A percentile compares a stretch with the other conserved stretches of the same genome.
Evolutionary conservation across 1,139 yeast genomes (phyloP).

Genomic region (Geotrichum klebahnii): DNA sequence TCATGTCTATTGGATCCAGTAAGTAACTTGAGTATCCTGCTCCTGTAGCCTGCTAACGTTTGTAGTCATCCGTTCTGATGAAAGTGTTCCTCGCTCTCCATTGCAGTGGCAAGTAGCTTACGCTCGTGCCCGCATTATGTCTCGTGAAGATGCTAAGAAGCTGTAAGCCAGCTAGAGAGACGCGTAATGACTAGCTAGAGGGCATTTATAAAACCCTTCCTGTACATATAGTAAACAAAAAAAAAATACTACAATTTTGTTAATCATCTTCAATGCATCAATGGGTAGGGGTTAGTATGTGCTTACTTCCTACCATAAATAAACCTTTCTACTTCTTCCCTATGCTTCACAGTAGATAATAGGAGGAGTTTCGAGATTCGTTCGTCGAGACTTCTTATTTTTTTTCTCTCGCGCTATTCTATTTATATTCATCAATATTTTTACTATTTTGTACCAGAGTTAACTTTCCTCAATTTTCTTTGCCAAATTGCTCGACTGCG

Average conservation of each 20-base stretch:
- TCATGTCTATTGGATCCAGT: conserved; percentile 20
- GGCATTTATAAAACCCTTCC: not conserved
- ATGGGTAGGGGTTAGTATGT: too few species aligned
- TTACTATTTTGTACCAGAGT: not conserved
- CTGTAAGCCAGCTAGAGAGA: conserved; percentile 3
- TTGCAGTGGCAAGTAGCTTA: conserved; percentile 35
- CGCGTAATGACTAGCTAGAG: not conserved
- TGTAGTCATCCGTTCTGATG: conserved; percentile 82
- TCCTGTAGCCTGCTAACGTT: not conserved
- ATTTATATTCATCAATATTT: not conserved
- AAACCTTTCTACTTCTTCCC: too few species aligned
- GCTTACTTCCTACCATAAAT: too few species aligned
- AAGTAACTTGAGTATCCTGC: too few species aligned
- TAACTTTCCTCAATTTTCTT: not conserved
- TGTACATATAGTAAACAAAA: conserved; percentile 1
- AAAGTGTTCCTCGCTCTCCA: conserved; percentile 30
- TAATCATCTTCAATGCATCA: too few species aligned
- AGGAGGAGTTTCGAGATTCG: too few species aligned
- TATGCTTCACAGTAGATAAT: too few species aligned
- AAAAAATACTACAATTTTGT: not conserved
- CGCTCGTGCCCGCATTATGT: conserved; percentile 27
- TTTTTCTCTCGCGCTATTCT: too few species aligned
- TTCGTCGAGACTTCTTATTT: too few species aligned
- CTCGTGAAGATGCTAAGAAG: conserved; percentile 20
- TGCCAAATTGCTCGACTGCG: too few species aligned